phyloP scores from a whole-genome alignment of 2,329 filamentous ascomycete species.

The Hypoxylon sp. region DNA sequence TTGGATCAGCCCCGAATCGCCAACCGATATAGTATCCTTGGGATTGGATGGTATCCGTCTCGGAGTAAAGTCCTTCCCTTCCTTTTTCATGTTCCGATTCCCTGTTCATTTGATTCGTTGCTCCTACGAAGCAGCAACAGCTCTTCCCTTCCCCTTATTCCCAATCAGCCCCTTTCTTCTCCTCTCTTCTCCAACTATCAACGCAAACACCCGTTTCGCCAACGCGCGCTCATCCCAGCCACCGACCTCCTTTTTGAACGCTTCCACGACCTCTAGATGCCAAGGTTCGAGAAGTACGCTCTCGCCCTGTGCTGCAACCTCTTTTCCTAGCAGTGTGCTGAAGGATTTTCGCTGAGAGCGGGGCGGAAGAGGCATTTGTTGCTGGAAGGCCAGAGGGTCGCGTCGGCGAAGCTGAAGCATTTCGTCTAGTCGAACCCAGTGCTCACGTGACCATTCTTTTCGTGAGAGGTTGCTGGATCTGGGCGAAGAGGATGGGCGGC shows the following conservation, averaged over 20 bases:
- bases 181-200: constrained; percentile 67
- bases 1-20: background rate
- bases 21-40: background rate
- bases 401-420: constrained; percentile 65
- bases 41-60: background rate
- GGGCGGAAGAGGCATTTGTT: constrained; percentile 45
- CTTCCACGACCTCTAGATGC: constrained; percentile 72
- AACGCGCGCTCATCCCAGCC: constrained; percentile 66
- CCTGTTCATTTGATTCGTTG: background rate
- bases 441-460: constrained; percentile 64
- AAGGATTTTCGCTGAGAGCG: constrained; percentile 23
- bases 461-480: constrained; percentile 52
- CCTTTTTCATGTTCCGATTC: background rate
- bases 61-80: background rate
- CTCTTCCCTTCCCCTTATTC: constrained; percentile 26
- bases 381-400: constrained; percentile 59
- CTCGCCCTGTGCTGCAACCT: constrained; percentile 63
- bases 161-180: constrained; percentile 48
- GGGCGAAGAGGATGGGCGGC: background rate
- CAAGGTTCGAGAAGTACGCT: constrained; percentile 66
- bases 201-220: constrained; percentile 67
- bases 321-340: constrained; percentile 62
- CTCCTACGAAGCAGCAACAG: background rate
- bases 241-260: constrained; percentile 64
- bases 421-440: constrained; percentile 69